Evolutionary conservation across 768 basidiomycete genomes (phyloP), one percentile per base, ranked within the genome.

Genomic region (Panus rudis): DNA sequence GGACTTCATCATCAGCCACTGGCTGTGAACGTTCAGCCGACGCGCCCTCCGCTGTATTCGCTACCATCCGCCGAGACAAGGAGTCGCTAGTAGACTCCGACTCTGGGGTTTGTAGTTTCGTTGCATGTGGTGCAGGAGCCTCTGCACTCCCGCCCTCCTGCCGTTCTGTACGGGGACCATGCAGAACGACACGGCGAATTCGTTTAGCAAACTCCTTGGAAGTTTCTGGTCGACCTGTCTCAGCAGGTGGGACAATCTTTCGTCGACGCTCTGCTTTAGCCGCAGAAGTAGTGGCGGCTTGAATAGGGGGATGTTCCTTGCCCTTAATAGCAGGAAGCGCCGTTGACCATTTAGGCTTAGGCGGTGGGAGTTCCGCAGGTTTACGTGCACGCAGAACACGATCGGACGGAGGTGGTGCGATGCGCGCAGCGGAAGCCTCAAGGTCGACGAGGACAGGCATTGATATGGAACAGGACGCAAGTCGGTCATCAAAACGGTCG

Each of bases 371-470:
- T n/a, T n/a, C n/a, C n/a, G n/a, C n/a, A n/a, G n/a, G n/a, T n/a
- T n/a, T n/a, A n/a, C n/a, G n/a, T n/a, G n/a, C n/a, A n/a, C n/a
- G n/a, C n/a, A n/a, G n/a, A n/a, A n/a, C n/a, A 10, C 26, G 26
- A 7, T 23, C 5, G 14, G 40, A 37, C 35, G 23, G 24, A 14
- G 40, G 24, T n/a, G 4, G 26, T 7, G 61, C 47, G 17, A 61
- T 44, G 34, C 52, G 54, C n/a, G 2, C 60, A 39, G 45, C 45
- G 6, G n/a, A n/a, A 12, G 45, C 45, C 23, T 46, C 45, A 14
- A 41, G 14, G 7, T 25, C 45, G 7, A 24, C 24, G 13, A 42
- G 17, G 7, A 47, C 46, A 10, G 46, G 46, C 12, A 33, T 24
- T 10, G 46, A 42, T 17, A 47, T 38, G 2, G 39, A 7, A 28